Percentiles rank a stretch among this genome's conserved stretches.
Evolutionary conservation across 2,329 filamentous ascomycete species (phyloP).

Genomic region (Hypomyces perniciosus): DNA sequence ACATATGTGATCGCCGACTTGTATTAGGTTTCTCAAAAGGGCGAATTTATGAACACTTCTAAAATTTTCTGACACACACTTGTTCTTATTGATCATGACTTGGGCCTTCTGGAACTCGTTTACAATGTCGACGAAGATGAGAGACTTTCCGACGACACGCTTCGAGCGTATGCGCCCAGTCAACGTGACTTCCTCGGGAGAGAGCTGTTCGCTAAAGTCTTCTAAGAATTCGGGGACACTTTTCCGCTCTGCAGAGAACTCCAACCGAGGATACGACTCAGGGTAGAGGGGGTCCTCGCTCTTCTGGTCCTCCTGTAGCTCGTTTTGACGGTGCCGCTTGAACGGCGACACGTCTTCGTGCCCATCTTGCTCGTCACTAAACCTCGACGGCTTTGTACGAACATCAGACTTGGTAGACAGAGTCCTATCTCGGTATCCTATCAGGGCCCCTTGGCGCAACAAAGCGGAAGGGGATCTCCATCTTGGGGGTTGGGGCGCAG

Average conservation of each 20-base stretch:
- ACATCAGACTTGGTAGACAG: slow-evolving; percentile 18
- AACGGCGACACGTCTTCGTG: slow-evolving; percentile 28
- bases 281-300: slow-evolving; percentile 30
- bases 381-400: slow-evolving; percentile 12
- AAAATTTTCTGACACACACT: slow-evolving; percentile 31
- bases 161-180: slow-evolving; percentile 66
- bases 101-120: slow-evolving; percentile 70
- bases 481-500: not conserved
- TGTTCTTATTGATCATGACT: slow-evolving; percentile 64
- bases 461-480: slow-evolving; percentile 1
- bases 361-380: slow-evolving; percentile 16
- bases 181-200: slow-evolving; percentile 26
- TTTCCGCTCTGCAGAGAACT: slow-evolving; percentile 21
- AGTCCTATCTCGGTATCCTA: slow-evolving; percentile 7
- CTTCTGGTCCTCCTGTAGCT: slow-evolving; percentile 27
- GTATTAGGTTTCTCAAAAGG: slow-evolving; percentile 58
- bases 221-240: slow-evolving; percentile 31
- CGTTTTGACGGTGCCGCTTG: slow-evolving; percentile 30
- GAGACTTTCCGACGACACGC: slow-evolving; percentile 66
- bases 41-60: slow-evolving; percentile 44
- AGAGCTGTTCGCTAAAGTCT: slow-evolving; percentile 21
- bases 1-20: slow-evolving; percentile 81
- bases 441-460: not conserved
- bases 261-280: slow-evolving; percentile 31
- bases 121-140: slow-evolving; percentile 78